phyloP scores from a whole-genome alignment of 441 rosid species.

The Biscutella laevigata region DNA sequence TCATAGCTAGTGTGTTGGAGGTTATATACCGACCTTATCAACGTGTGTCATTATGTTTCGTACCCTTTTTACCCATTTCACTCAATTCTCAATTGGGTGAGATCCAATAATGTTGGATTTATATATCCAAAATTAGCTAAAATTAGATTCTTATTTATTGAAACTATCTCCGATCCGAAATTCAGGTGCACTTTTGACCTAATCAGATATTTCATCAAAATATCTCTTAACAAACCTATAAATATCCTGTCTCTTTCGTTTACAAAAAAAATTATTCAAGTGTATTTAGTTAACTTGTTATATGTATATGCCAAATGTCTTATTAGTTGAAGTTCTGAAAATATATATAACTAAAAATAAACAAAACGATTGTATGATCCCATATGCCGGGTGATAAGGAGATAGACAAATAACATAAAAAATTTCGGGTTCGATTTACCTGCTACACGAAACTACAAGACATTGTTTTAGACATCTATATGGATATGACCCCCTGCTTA shows the following conservation, averaged over 20 bases:
- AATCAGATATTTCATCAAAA: constrained; percentile 18
- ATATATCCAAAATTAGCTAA: constrained; percentile 10
- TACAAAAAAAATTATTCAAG: no score
- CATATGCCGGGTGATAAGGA: no score
- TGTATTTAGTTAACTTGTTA: no score
- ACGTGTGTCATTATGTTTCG: not conserved
- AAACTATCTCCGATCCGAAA: not conserved
- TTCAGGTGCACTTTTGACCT: constrained; percentile 1
- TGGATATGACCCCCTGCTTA: no score
- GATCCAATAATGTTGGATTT: not conserved
- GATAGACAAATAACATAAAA: no score
- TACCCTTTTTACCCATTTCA: not conserved
- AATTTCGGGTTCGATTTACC: no score
- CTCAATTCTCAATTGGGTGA: not conserved
- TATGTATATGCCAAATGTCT: no score
- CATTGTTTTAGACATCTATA: no score
- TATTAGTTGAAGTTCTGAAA: no score
- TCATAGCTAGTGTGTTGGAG: constrained; percentile 2
- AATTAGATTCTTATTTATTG: constrained; percentile 8
- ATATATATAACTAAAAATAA: no score
- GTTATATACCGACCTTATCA: constrained; percentile 12
- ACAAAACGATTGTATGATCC: no score
- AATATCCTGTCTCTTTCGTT: constrained; percentile 3
- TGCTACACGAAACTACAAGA: no score
- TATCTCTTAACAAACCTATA: not conserved